Percentiles rank a stretch among this genome's conserved stretches.
phyloP scores from a whole-genome alignment of 768 basidiomycete species.

The Panaeolus cyanescens region DNA sequence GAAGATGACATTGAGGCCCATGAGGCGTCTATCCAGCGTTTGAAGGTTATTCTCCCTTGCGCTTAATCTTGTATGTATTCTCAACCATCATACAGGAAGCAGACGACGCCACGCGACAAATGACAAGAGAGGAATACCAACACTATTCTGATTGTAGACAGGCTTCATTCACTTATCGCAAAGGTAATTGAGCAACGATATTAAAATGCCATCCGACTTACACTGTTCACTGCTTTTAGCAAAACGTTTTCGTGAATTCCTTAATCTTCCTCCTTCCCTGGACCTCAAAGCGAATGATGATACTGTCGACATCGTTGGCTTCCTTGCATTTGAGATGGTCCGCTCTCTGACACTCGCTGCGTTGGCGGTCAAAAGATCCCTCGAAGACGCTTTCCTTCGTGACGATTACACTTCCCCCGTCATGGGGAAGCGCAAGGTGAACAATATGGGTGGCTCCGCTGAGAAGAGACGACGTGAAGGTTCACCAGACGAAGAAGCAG shows the following conservation, averaged over 20 bases:
- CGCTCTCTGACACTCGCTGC: constrained; percentile 90
- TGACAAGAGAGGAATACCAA: constrained; percentile 97
- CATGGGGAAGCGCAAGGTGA: constrained; percentile 70
- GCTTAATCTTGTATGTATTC: background rate
- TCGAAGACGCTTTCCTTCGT: constrained; percentile 70
- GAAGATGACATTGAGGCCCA: constrained; percentile 96
- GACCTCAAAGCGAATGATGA: constrained; percentile 93
- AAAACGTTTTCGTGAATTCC: constrained; percentile 93
- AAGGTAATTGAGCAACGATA: constrained; percentile 56
- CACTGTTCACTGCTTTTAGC: constrained; percentile 43
- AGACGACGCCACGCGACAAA: constrained; percentile 91
- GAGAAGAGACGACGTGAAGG: constrained; percentile 60
- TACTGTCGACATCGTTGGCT: constrained; percentile 95
- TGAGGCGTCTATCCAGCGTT: constrained; percentile 87
- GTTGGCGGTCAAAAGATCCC: constrained; percentile 76
- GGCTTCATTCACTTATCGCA: constrained; percentile 95
- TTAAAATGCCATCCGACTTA: background rate
- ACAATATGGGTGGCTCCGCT: constrained; percentile 43
- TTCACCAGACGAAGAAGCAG: constrained; percentile 61
- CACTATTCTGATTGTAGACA: constrained; percentile 97
- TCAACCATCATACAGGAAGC: constrained; percentile 62
- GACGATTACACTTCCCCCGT: constrained; percentile 68
- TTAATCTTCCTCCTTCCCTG: constrained; percentile 84
- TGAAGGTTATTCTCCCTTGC: constrained; percentile 51
- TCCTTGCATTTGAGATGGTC: constrained; percentile 97